A percentile compares a stretch with the other conserved stretches of the same genome.
These are phyloP conservation scores for Acanthamoeba castellanii DNA, from an alignment of 208 protist species.

Conservation along the genomic window DNA sequence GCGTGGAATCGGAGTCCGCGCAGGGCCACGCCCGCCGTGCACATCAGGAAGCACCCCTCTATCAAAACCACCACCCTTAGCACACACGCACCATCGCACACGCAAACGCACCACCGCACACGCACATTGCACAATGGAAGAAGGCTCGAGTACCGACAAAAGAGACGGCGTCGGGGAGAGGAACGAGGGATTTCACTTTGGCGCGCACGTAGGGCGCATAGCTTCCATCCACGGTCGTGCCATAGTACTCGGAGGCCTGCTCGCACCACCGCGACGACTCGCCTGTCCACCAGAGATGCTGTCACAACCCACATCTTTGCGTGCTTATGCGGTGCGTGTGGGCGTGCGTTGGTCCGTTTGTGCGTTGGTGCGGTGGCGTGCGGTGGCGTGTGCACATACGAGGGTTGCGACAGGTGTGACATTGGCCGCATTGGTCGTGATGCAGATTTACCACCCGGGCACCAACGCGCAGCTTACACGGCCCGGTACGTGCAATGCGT, in stretches of 20 bases:
- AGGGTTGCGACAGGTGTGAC: background rate
- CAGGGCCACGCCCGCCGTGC: conserved; percentile 23
- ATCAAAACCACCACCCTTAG: too few relatives aligned
- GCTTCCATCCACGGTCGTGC: background rate
- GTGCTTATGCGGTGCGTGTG: too few relatives aligned
- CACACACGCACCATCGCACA: background rate
- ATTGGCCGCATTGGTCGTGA: conserved; percentile 19
- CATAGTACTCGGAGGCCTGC: background rate
- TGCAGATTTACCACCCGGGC: conserved; percentile 20
- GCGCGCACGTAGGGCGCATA: conserved; percentile 40
- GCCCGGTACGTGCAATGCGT: background rate
- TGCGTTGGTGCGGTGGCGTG: background rate
- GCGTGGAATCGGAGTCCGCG: conserved; percentile 28
- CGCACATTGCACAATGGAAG: background rate
- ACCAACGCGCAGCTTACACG: background rate
- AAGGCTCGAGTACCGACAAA: background rate
- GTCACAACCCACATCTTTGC: background rate
- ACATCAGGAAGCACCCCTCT: conserved; percentile 60
- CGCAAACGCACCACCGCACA: background rate
- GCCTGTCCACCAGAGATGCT: background rate
- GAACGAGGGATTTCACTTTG: background rate
- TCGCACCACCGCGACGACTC: conserved; percentile 56
- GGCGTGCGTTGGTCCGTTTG: background rate
- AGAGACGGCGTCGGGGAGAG: conserved; percentile 3
- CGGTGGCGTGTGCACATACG: background rate